phyloP scores from a whole-genome alignment of 345 rosid genomes.

The Rhodamnia rubescens region DNA sequence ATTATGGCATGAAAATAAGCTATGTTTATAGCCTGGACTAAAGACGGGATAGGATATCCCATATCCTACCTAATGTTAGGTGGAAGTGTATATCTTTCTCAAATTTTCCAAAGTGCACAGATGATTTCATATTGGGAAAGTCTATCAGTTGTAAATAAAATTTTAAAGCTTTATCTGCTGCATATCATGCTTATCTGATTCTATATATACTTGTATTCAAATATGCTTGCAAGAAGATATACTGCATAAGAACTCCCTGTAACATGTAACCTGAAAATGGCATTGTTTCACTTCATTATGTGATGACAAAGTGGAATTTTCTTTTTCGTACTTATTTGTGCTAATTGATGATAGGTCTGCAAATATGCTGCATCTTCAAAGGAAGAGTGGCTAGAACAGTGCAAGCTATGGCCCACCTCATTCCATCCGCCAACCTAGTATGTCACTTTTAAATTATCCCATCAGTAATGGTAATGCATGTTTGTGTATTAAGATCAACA shows the following conservation, averaged over 20 bases:
- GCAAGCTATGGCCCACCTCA: conserved; percentile 92
- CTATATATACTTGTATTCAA: neutral
- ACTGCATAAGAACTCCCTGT: neutral
- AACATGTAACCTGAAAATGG: neutral
- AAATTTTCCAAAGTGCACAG: neutral
- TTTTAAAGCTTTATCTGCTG: neutral
- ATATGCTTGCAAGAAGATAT: neutral
- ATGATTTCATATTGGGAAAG: neutral
- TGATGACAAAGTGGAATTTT: neutral
- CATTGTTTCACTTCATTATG: neutral
- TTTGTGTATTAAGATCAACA: neutral
- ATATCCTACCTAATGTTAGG: neutral
- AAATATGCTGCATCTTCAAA: conserved; percentile 61
- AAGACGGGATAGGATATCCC: neutral
- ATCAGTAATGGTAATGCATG: neutral
- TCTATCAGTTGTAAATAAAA: neutral
- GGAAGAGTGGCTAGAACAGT: conserved; percentile 87
- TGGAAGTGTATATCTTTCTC: neutral
- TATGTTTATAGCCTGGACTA: neutral
- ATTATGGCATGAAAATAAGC: neutral
- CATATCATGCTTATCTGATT: neutral
- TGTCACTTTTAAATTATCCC: conserved; percentile 13
- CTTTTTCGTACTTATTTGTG: neutral
- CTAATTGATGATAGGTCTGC: conserved; percentile 36
- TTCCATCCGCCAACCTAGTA: conserved; percentile 90